These are phyloP conservation scores for Blastobotrys elegans DNA, from an alignment of 1,139 yeast genomes.

Conservation along the genomic window DNA sequence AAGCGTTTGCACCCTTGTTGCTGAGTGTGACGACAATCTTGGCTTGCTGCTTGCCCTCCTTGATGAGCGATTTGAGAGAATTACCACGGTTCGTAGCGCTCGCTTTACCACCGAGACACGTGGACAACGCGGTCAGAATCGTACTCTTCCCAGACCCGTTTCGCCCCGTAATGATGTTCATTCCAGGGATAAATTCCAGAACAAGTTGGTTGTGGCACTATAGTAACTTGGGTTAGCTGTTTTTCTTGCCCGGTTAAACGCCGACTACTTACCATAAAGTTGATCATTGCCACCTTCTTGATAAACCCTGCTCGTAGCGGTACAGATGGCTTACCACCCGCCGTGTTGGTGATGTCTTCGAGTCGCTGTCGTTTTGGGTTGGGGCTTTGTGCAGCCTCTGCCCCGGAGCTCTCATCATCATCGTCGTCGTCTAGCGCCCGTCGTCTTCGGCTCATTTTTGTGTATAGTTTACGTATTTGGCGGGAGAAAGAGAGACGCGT, in stretches of 20 bases:
- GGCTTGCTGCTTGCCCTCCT: slow-evolving; percentile 69
- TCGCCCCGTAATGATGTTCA: slow-evolving; percentile 88
- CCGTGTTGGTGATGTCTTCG: background rate
- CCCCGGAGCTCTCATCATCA: background rate
- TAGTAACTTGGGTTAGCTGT: too few species aligned
- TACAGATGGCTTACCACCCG: background rate
- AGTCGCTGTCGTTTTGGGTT: background rate
- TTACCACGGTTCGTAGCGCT: slow-evolving; percentile 84
- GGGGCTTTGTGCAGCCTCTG: background rate
- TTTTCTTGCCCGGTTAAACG: too few species aligned
- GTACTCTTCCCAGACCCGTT: slow-evolving; percentile 98
- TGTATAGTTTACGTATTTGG: background rate
- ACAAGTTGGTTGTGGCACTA: slow-evolving; percentile 70
- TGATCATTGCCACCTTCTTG: slow-evolving; percentile 26
- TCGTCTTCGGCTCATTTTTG: too few species aligned
- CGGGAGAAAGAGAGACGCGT: background rate
- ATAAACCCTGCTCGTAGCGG: slow-evolving; percentile 23
- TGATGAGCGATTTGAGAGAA: slow-evolving; percentile 62
- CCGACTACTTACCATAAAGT: slow-evolving; percentile 40
- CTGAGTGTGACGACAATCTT: slow-evolving; percentile 54
- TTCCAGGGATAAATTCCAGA: slow-evolving; percentile 70
- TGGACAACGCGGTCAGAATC: slow-evolving; percentile 80
- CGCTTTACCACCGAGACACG: slow-evolving; percentile 93
- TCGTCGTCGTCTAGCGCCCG: background rate
- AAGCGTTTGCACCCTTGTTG: slow-evolving; percentile 61